Evolutionary conservation across 345 rosid genomes (phyloP).

Genomic region (Rubroshorea leprosula): DNA sequence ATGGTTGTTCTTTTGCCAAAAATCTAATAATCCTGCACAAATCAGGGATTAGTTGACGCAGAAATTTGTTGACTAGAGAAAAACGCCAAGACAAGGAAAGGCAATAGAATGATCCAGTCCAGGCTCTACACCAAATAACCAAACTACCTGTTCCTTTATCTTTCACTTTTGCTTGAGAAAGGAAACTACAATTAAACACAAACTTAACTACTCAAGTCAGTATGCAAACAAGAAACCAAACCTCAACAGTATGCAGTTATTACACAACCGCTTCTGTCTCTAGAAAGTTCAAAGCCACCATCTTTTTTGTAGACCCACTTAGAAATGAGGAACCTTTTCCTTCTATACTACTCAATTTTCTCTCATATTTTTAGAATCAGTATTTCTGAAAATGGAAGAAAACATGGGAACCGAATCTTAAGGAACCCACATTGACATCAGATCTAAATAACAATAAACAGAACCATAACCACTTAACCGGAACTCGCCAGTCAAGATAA

Average conservation of each 20-base stretch:
- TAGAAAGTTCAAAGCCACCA: background rate
- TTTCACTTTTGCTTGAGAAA: background rate
- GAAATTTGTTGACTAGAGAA: constrained; percentile 1
- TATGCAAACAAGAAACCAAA: background rate
- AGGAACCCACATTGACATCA: constrained; percentile 9
- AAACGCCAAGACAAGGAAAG: background rate
- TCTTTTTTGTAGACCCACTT: background rate
- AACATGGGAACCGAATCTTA: background rate
- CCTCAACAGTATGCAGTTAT: background rate
- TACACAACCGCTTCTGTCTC: background rate
- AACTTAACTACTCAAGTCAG: constrained; percentile 7
- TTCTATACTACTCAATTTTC: background rate
- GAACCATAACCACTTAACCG: background rate
- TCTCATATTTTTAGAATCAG: background rate
- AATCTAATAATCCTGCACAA: no score
- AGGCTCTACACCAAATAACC: background rate
- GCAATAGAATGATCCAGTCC: no score
- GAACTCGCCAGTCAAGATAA: no score
- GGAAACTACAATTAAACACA: background rate
- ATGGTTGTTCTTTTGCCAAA: no score
- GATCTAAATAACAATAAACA: constrained; percentile 4
- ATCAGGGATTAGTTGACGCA: no score
- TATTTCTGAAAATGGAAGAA: background rate
- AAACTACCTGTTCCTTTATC: background rate
- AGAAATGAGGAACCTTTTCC: background rate